Evolutionary conservation across 352 stramenopile species (phyloP), one percentile per base, ranked within the genome.

Genomic region (Phytophthora podocarpi): DNA sequence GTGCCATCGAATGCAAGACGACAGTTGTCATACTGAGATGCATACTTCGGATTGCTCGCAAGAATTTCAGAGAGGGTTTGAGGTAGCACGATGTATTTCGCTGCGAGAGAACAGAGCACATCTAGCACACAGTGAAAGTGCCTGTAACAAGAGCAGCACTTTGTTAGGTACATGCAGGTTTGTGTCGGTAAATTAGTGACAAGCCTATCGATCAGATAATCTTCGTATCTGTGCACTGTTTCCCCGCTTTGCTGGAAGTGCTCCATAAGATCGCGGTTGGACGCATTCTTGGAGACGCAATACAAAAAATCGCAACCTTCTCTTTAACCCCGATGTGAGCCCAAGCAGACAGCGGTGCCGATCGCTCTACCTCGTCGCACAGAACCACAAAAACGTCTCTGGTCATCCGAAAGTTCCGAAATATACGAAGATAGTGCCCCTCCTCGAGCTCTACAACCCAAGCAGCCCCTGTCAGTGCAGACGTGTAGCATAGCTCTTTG

Each of bases 161-260:
- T n/a, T n/a, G n/a, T n/a, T n/a, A n/a, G n/a, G n/a, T n/a, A n/a
- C n/a, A n/a, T n/a, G n/a, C n/a, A n/a, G n/a, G n/a, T n/a, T n/a
- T n/a, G n/a, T n/a, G n/a, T n/a, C n/a, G n/a, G n/a, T n/a, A n/a
- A n/a, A n/a, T n/a, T n/a, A n/a, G n/a, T n/a, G n/a, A n/a, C n/a
- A n/a, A n/a, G n/a, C n/a, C n/a, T n/a, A n/a, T n/a, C n/a, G n/a
- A n/a, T n/a, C n/a, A n/a, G n/a, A n/a, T n/a, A n/a, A n/a, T n/a
- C 8, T 37, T 2, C 34, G 10, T 64, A 51, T 45, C 55, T 40
- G 27, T 49, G 35, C 24, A 57, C 31, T n/a, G 27, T 64, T 40
- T 56, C 55, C 0, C 60, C 43, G n/a, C 52, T 69, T 3, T 53
- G 50, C 12, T 69, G 52, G 32, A 64, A 69, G 13, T 43, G 27